These are phyloP conservation scores for Magnolia sinica DNA, from an alignment of 164 flowering plant species.

Conservation along the genomic window DNA sequence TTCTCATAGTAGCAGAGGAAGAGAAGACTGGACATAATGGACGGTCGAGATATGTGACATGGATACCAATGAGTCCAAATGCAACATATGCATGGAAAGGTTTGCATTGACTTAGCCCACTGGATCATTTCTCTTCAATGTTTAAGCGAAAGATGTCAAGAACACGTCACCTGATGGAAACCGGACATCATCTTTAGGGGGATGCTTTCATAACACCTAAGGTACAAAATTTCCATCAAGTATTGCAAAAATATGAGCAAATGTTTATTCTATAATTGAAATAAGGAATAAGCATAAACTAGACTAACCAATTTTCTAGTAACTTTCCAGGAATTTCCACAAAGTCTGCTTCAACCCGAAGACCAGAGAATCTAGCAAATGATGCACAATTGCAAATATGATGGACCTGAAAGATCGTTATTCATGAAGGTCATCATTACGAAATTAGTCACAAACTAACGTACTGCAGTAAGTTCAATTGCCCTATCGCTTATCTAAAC, in stretches of 20 bases:
- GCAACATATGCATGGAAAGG: not conserved
- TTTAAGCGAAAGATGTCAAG: not conserved
- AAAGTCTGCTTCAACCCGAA: conserved; percentile 85
- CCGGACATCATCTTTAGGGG: conserved; percentile 84
- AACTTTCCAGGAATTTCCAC: conserved; percentile 82
- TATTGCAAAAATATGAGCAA: not conserved
- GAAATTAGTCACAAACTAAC: too few relatives aligned
- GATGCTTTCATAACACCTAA: conserved; percentile 82
- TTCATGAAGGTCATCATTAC: conserved; percentile 5
- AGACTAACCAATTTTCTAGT: conserved; percentile 74
- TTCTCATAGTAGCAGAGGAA: not conserved
- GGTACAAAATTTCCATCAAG: conserved; percentile 15
- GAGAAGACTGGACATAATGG: not conserved
- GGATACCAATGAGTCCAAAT: not conserved
- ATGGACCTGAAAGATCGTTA: conserved; percentile 55
- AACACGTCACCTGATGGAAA: conserved; percentile 71
- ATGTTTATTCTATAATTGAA: conserved; percentile 1
- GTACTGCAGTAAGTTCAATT: too few relatives aligned
- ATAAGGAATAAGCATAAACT: not conserved
- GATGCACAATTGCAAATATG: conserved; percentile 87
- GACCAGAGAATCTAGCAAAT: conserved; percentile 84
- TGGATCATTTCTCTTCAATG: not conserved
- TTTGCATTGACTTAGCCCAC: not conserved
- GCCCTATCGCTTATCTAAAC: too few relatives aligned
- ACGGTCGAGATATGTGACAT: too few relatives aligned